These are phyloP conservation scores for Neurospora crassa DNA, from an alignment of 2,329 filamentous ascomycete genomes.

Conservation along the genomic window DNA sequence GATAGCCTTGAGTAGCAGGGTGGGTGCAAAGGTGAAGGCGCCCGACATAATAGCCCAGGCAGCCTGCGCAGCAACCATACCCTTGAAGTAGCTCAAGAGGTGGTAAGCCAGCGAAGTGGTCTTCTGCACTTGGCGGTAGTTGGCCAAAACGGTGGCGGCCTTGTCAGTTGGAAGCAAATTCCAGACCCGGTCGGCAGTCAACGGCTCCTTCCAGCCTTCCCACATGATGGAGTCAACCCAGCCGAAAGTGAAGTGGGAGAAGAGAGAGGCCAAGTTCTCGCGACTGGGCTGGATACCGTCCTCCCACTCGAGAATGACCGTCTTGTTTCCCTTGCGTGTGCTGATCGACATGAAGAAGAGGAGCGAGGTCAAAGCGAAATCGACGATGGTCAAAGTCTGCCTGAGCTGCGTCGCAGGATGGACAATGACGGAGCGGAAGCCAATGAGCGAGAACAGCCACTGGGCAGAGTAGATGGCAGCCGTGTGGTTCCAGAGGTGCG, in stretches of 20 bases:
- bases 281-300: constrained; percentile 77
- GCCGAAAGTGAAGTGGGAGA: constrained; percentile 78
- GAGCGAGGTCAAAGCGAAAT: constrained; percentile 67
- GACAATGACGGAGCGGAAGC: constrained; percentile 80
- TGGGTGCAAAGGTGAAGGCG: constrained; percentile 83
- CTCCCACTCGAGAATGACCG: constrained; percentile 80
- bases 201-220: constrained; percentile 75
- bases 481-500: constrained; percentile 86
- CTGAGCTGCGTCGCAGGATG: constrained; percentile 57
- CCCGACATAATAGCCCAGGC: constrained; percentile 71
- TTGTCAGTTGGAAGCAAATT: constrained; percentile 84
- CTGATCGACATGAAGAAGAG: constrained; percentile 68
- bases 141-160: constrained; percentile 65
- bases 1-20: constrained; percentile 81
- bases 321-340: constrained; percentile 86
- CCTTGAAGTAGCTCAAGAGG: constrained; percentile 75
- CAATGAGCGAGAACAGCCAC: constrained; percentile 66
- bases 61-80: constrained; percentile 65
- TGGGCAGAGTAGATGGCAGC: constrained; percentile 71
- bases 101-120: constrained; percentile 72
- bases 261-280: constrained; percentile 78
- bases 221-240: constrained; percentile 89
- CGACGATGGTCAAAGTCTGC: constrained; percentile 56
- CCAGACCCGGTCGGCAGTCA: constrained; percentile 84
- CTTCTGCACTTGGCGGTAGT: constrained; percentile 80